Conservation (phyloP, 2,329 filamentous ascomycete species). For the Fonsecaea erecta region DNA sequence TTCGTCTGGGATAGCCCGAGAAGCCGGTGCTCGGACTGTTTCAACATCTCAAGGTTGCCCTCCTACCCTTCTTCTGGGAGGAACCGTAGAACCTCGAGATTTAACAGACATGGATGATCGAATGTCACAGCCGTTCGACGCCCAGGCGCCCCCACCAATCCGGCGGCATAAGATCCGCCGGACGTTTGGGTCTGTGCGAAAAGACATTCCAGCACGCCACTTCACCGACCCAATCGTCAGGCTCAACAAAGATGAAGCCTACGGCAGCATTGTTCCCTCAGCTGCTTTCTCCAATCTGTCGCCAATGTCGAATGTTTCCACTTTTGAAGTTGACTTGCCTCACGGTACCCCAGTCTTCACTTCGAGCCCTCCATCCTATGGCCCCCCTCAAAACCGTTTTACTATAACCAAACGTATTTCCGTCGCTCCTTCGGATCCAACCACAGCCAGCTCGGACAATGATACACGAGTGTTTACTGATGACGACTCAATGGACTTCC, state of each 20-base stretch:
- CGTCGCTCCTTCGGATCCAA: slow-evolving; percentile 61
- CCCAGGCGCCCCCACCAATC: slow-evolving; percentile 7
- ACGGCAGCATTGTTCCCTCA: slow-evolving; percentile 34
- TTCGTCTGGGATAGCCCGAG: slow-evolving; percentile 39
- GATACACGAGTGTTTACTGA: slow-evolving; percentile 63
- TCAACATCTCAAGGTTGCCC: slow-evolving; percentile 15
- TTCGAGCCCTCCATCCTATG: slow-evolving; percentile 33
- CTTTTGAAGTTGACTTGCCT: slow-evolving; percentile 41
- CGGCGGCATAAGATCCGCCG: slow-evolving; percentile 38
- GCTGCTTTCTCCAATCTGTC: slow-evolving; percentile 37
- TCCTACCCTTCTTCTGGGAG: slow-evolving; percentile 30
- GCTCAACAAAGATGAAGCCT: slow-evolving; percentile 34
- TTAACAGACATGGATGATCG: slow-evolving; percentile 19
- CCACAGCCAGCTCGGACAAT: slow-evolving; percentile 64
- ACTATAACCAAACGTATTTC: slow-evolving; percentile 56
- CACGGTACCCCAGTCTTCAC: slow-evolving; percentile 35
- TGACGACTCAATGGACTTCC: slow-evolving; percentile 65
- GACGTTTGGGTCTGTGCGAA: slow-evolving; percentile 43
- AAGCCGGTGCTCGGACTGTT: slow-evolving; percentile 26
- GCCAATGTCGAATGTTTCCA: slow-evolving; percentile 39
- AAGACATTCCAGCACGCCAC: slow-evolving; percentile 30
- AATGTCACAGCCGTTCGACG: slow-evolving; percentile 2
- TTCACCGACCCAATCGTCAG: slow-evolving; percentile 38
- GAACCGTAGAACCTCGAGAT: slow-evolving; percentile 26
- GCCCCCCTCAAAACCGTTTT: slow-evolving; percentile 28